Evolutionary conservation across 441 rosid genomes (phyloP).

Genomic region (Pelargonium citronellum): DNA sequence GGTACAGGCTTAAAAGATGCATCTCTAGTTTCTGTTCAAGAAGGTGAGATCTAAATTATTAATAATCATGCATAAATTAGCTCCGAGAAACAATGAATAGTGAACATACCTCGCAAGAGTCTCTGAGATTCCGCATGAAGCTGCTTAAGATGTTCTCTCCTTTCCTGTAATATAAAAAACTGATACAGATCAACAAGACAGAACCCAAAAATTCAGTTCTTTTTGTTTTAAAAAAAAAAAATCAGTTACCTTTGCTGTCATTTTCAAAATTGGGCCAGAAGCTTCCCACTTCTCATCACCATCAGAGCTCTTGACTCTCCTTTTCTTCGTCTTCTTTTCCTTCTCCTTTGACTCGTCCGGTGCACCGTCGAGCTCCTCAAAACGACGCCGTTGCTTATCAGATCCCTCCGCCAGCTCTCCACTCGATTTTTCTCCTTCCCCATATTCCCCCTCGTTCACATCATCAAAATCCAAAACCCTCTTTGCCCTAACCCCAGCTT

Average conservation of each 20-base stretch:
- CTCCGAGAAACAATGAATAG: neutral
- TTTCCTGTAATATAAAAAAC: slow-evolving; percentile 41
- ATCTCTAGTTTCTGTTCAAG: slow-evolving; percentile 55
- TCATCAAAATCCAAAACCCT: slow-evolving; percentile 47
- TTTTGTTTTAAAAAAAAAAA: neutral
- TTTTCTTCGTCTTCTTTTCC: slow-evolving; percentile 35
- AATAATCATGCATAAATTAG: neutral
- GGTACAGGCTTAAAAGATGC: slow-evolving; percentile 71
- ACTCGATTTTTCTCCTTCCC: slow-evolving; percentile 16
- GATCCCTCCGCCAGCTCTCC: slow-evolving; percentile 14
- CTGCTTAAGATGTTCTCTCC: slow-evolving; percentile 52
- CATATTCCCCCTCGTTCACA: slow-evolving; percentile 27
- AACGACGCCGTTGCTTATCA: slow-evolving; percentile 20
- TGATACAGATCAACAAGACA: neutral
- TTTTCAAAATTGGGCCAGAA: slow-evolving; percentile 34
- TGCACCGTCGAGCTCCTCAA: slow-evolving; percentile 10
- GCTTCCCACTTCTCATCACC: slow-evolving; percentile 36
- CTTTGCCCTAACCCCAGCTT: slow-evolving; percentile 28
- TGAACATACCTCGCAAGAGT: slow-evolving; percentile 61
- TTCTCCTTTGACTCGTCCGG: slow-evolving; percentile 17
- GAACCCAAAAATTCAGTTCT: neutral
- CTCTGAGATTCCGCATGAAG: slow-evolving; percentile 83
- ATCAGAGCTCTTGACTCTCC: slow-evolving; percentile 27
- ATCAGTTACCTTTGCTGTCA: slow-evolving; percentile 42
- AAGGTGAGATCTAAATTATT: neutral